Evolutionary conservation across 1,139 yeast genomes (phyloP).

Genomic region (Geotrichum aggregatum): DNA sequence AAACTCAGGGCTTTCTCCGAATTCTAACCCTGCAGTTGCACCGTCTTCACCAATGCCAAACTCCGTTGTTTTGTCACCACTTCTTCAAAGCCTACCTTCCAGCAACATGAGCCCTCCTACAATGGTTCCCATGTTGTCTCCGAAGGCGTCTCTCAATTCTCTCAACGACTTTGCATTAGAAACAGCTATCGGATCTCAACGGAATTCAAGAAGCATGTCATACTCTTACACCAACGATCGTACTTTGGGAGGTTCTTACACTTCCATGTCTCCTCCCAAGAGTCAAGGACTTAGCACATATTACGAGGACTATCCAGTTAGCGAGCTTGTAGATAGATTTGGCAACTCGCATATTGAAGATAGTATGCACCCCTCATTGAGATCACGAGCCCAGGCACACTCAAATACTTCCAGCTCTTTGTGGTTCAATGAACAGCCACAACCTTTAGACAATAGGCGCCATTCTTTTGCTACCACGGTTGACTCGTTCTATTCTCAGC

Average conservation of each 20-base stretch:
- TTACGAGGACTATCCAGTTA: slow-evolving; percentile 4
- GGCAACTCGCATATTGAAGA: slow-evolving; percentile 8
- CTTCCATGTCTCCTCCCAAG: slow-evolving; percentile 6
- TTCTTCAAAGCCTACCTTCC: not conserved
- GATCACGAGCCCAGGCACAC: not conserved
- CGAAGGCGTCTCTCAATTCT: slow-evolving; percentile 2
- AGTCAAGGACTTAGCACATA: slow-evolving; percentile 4
- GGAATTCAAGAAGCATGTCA: slow-evolving; percentile 17
- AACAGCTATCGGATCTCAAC: slow-evolving; percentile 7
- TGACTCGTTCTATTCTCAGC: slow-evolving; percentile 1
- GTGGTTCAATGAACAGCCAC: slow-evolving; percentile 14
- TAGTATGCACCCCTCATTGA: not conserved
- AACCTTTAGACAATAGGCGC: slow-evolving; percentile 7
- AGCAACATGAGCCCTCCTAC: slow-evolving; percentile 5
- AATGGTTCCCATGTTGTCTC: not conserved
- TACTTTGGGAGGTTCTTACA: not conserved
- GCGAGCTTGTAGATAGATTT: slow-evolving; percentile 3
- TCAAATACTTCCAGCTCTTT: slow-evolving; percentile 2
- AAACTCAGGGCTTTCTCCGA: slow-evolving; percentile 5
- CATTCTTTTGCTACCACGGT: slow-evolving; percentile 17
- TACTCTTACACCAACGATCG: slow-evolving; percentile 12
- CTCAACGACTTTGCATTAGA: slow-evolving; percentile 10
- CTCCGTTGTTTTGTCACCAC: slow-evolving; percentile 6
- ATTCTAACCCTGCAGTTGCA: not conserved
- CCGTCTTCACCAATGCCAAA: slow-evolving; percentile 7